phyloP scores from a whole-genome alignment of 306 rosid species.

The Dryas alaskensis region DNA sequence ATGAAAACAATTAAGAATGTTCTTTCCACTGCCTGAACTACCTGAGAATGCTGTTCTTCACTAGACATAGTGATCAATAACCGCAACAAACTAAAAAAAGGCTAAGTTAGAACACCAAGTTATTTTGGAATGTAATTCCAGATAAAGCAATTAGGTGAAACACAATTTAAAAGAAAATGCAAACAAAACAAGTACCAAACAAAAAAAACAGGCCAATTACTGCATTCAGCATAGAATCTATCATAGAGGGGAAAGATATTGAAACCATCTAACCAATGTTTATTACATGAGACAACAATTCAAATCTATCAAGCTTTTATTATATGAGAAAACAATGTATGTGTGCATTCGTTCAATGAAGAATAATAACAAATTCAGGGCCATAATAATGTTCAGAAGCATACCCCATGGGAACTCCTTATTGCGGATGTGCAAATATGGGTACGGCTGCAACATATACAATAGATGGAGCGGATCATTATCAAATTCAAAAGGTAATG shows the following conservation, averaged over 20 bases:
- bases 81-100: background rate
- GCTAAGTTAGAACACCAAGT: background rate
- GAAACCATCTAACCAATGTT: background rate
- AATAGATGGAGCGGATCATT: background rate
- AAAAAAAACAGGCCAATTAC: background rate
- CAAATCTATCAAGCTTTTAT: background rate
- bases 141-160: background rate
- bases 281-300: background rate
- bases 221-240: background rate
- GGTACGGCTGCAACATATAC: conserved; percentile 44
- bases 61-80: background rate
- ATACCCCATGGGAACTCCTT: conserved; percentile 99
- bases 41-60: background rate
- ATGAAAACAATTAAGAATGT: background rate
- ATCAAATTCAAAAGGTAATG: background rate
- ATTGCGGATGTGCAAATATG: conserved; percentile 79
- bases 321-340: background rate
- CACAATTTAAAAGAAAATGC: background rate
- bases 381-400: conserved; percentile 9
- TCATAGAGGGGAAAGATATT: background rate
- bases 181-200: background rate
- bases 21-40: background rate
- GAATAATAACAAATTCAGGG: background rate
- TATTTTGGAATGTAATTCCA: background rate
- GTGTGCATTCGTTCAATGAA: background rate